These are phyloP conservation scores for Oxalis stricta DNA, from an alignment of 441 rosid genomes.

Conservation along the genomic window DNA sequence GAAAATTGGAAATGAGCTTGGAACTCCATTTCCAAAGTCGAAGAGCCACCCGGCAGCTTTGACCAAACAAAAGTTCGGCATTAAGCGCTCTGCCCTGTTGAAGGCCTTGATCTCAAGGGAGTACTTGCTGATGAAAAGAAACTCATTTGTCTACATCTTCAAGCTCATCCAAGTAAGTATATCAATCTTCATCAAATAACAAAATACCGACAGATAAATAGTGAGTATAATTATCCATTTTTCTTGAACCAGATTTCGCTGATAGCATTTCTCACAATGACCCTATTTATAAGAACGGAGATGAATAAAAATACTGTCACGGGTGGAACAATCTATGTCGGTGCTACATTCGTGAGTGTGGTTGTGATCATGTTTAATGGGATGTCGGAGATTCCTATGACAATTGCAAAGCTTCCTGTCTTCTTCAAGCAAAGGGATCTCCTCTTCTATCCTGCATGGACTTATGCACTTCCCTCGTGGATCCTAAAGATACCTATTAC, in stretches of 20 bases:
- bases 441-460: constrained; percentile 72
- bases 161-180: constrained; percentile 48
- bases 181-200: not conserved
- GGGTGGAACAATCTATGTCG: constrained; percentile 48
- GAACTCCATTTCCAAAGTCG: constrained; percentile 39
- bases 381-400: constrained; percentile 51
- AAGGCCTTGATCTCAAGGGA: constrained; percentile 66
- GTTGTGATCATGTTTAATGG: constrained; percentile 51
- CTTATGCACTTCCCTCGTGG: constrained; percentile 65
- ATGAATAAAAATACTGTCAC: constrained; percentile 31
- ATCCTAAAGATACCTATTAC: constrained; percentile 60
- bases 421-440: constrained; percentile 81
- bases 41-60: constrained; percentile 74
- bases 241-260: constrained; percentile 11
- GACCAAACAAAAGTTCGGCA: constrained; percentile 54
- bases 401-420: constrained; percentile 76
- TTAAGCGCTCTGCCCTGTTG: constrained; percentile 41
- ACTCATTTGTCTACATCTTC: constrained; percentile 74
- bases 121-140: constrained; percentile 69
- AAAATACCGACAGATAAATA: not conserved
- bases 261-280: constrained; percentile 18
- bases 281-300: constrained; percentile 40
- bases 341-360: constrained; percentile 44
- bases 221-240: not conserved
- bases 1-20: constrained; percentile 37